Percentiles rank a stretch among this genome's conserved stretches.
These are phyloP conservation scores for Alternaria infectoria DNA, from an alignment of 2,329 filamentous ascomycete genomes.

Conservation along the genomic window DNA sequence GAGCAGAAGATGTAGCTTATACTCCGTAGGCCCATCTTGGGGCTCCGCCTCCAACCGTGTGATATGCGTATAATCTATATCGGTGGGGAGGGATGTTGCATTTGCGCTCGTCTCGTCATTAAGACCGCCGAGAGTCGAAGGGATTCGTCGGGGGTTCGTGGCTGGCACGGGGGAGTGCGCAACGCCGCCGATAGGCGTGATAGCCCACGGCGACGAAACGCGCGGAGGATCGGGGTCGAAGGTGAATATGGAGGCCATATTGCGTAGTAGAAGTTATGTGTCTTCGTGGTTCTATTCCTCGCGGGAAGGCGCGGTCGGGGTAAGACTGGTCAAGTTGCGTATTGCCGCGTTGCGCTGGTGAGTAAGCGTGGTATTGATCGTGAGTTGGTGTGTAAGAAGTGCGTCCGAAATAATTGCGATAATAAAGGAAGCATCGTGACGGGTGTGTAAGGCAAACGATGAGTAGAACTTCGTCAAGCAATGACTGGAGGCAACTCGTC, in stretches of 20 bases:
- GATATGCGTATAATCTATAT: slow-evolving; percentile 53
- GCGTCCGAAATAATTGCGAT: slow-evolving; percentile 55
- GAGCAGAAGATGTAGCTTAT: slow-evolving; percentile 90
- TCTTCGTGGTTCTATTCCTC: neutral
- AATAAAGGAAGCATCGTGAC: slow-evolving; percentile 60
- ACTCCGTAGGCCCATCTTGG: slow-evolving; percentile 92
- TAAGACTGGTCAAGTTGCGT: slow-evolving; percentile 3
- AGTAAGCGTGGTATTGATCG: slow-evolving; percentile 50
- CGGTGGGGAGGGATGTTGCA: slow-evolving; percentile 4
- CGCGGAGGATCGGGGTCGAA: slow-evolving; percentile 87
- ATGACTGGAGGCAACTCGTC: slow-evolving; percentile 25
- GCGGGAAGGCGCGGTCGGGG: neutral
- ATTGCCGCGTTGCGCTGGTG: slow-evolving; percentile 15
- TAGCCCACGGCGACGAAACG: slow-evolving; percentile 92
- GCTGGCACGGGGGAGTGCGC: slow-evolving; percentile 19
- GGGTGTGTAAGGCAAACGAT: slow-evolving; percentile 29
- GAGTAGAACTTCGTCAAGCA: slow-evolving; percentile 27
- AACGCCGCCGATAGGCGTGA: slow-evolving; percentile 51
- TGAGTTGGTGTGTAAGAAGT: slow-evolving; percentile 59
- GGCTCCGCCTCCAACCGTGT: slow-evolving; percentile 86
- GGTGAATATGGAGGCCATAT: slow-evolving; percentile 94
- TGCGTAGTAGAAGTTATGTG: neutral
- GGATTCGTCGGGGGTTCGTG: slow-evolving; percentile 24
- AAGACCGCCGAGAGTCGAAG: slow-evolving; percentile 13
- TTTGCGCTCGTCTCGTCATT: slow-evolving; percentile 5